Evolutionary conservation across 768 basidiomycete species (phyloP).

Genomic region (Exidia glandulosa): DNA sequence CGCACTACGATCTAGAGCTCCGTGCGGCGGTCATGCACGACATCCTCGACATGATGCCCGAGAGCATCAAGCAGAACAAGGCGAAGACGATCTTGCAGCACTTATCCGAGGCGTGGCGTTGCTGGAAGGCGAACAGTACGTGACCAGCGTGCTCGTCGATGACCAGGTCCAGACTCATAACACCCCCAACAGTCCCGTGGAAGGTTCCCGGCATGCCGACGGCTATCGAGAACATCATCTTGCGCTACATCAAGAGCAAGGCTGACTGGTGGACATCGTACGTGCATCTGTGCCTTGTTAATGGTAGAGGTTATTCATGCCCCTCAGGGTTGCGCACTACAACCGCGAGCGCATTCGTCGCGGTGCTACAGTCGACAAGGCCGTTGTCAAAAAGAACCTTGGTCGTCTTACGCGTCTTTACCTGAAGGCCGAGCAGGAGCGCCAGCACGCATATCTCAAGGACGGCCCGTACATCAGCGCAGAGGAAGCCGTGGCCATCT

Average conservation of each 20-base stretch:
- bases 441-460: conserved; percentile 97
- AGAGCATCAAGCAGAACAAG: conserved; percentile 98
- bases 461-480: conserved; percentile 99
- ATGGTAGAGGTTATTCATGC: conserved; percentile 2
- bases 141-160: conserved; percentile 1
- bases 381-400: conserved; percentile 97
- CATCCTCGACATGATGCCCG: conserved; percentile 99
- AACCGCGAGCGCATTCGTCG: conserved; percentile 96
- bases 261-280: conserved; percentile 98
- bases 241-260: conserved; percentile 98
- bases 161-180: neutral
- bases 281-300: conserved; percentile 17
- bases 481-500: conserved; percentile 97
- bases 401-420: conserved; percentile 96
- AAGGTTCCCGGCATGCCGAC: conserved; percentile 99
- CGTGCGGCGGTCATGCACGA: conserved; percentile 99
- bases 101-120: conserved; percentile 96
- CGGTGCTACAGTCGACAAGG: conserved; percentile 95
- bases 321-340: conserved; percentile 78
- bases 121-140: conserved; percentile 87
- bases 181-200: conserved; percentile 97
- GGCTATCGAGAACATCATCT: conserved; percentile 96
- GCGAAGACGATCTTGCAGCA: conserved; percentile 99
- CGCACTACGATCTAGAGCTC: conserved; percentile 94
- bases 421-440: conserved; percentile 96